Conservation (phyloP, 2,329 filamentous ascomycete species). For the Penicillium sp. region DNA sequence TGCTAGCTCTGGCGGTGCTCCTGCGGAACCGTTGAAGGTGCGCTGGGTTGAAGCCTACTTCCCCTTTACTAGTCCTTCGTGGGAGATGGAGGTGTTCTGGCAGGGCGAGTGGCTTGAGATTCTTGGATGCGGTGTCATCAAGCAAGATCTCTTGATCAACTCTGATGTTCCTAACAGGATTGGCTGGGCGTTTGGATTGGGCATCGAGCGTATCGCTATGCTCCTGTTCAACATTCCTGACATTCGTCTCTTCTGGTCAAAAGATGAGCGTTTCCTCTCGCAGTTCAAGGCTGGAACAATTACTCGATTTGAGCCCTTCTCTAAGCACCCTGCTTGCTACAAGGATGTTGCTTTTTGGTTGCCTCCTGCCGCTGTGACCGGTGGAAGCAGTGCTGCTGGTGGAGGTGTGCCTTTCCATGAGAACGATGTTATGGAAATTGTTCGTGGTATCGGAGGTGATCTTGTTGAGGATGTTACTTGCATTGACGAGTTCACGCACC, state of each 20-base stretch:
- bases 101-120: constrained; percentile 94
- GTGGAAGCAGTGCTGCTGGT: constrained; percentile 38
- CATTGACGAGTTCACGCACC: constrained; percentile 85
- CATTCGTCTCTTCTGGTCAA: constrained; percentile 94
- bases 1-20: constrained; percentile 48
- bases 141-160: constrained; percentile 76
- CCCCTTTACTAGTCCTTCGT: constrained; percentile 92
- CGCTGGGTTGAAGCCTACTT: constrained; percentile 98
- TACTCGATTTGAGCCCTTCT: constrained; percentile 78
- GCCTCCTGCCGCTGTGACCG: constrained; percentile 41
- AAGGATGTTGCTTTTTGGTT: constrained; percentile 97
- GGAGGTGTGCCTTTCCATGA: constrained; percentile 68
- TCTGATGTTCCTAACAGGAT: constrained; percentile 73
- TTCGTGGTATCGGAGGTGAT: constrained; percentile 79
- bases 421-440: constrained; percentile 96
- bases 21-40: constrained; percentile 74
- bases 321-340: constrained; percentile 83
- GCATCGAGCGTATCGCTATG: constrained; percentile 95
- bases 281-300: constrained; percentile 68
- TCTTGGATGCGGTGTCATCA: constrained; percentile 86
- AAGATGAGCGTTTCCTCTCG: constrained; percentile 77
- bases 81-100: constrained; percentile 96
- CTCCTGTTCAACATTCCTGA: constrained; percentile 94
- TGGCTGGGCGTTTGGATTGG: constrained; percentile 95
- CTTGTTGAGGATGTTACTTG: constrained; percentile 83